Base-by-base conservation (phyloP, 2,329 filamentous ascomycete genomes). In the Akanthomyces uredinophilus region DNA sequence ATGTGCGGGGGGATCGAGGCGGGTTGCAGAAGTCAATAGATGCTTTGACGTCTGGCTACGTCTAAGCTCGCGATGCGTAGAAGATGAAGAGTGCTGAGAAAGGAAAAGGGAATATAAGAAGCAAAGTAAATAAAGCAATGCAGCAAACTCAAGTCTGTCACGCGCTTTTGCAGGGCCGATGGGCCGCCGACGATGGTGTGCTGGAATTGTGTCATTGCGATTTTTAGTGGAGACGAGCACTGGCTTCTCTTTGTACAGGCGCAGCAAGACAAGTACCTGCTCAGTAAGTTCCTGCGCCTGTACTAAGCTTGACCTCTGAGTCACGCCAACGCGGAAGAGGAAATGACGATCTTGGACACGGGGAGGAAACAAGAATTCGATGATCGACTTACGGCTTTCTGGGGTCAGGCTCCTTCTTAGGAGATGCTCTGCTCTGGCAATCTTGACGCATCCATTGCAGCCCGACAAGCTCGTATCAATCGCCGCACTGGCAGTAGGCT, bases 191-290 rank as follows among this genome's bases (percentile, higher is more conserved):
- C 32, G 51, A 62, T 62, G 60, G 46, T 62, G 60, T 62, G 60
- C 55, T 62, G 60, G 44, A 52, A 62, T 56, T 62, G 52, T 62
- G 60, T 51, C 60, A 62, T 62, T 61, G 59, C 59, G 59, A 54
- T 52, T 54, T 54, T 61, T 49, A 61, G 59, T 61, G 59, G 59
- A 24, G 49, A 47, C 20, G 16, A 18, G 29, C 29, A 14, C 20
- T 46, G 18, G 29, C n/a, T 16, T 24, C 1, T 0, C 20, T 27
- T 24, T 32, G 27, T 2, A 29, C 27, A 6, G 27, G 27, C 27
- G 27, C 27, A 29, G 6, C 27, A 29, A 29, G 27, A 29, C 4
- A 29, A 29, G 27, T 29, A 29, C 27, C 6, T 6, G 27, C n/a
- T n/a, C n/a, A n/a, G n/a, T n/a, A n/a, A n/a, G n/a, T n/a, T n/a